phyloP scores from a whole-genome alignment of 192 early-diverging fungal genomes.

The Backusella mclennaniae region DNA sequence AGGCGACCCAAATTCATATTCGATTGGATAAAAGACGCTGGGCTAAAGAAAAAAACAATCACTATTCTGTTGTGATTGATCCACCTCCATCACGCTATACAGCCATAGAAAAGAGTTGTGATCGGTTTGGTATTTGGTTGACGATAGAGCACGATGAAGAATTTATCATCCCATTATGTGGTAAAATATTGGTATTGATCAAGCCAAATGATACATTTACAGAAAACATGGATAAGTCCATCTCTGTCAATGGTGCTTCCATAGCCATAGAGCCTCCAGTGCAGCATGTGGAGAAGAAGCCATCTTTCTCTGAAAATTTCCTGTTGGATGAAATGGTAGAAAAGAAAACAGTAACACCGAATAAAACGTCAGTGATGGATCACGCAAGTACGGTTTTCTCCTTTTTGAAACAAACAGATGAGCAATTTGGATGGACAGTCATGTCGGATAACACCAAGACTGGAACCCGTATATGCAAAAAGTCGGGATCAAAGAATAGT shows the following conservation, averaged over 20 bases:
- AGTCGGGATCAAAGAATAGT: constrained; percentile 29
- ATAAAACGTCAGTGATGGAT: constrained; percentile 8
- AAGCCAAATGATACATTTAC: constrained; percentile 20
- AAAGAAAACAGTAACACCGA: background rate
- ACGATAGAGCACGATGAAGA: constrained; percentile 43
- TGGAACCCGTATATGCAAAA: constrained; percentile 43
- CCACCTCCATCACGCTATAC: constrained; percentile 46
- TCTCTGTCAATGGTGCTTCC: constrained; percentile 28
- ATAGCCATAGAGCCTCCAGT: constrained; percentile 17
- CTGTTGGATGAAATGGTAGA: background rate
- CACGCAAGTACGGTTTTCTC: constrained; percentile 25
- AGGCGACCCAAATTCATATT: constrained; percentile 15
- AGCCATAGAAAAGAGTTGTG: constrained; percentile 31
- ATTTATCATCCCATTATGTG: constrained; percentile 39
- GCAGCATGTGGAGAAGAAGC: background rate
- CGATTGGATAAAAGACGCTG: constrained; percentile 37
- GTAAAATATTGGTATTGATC: constrained; percentile 46
- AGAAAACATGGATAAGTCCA: background rate
- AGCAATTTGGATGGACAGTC: constrained; percentile 41
- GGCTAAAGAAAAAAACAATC: constrained; percentile 30
- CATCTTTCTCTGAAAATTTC: background rate
- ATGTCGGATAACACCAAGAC: constrained; percentile 41
- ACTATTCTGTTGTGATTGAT: constrained; percentile 42
- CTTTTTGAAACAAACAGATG: constrained; percentile 38
- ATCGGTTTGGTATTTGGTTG: constrained; percentile 42